A percentile compares a stretch with the other conserved stretches of the same genome.
Conservation (phyloP, 1,284 basidiomycete species). For the Termitomyces sp. region DNA sequence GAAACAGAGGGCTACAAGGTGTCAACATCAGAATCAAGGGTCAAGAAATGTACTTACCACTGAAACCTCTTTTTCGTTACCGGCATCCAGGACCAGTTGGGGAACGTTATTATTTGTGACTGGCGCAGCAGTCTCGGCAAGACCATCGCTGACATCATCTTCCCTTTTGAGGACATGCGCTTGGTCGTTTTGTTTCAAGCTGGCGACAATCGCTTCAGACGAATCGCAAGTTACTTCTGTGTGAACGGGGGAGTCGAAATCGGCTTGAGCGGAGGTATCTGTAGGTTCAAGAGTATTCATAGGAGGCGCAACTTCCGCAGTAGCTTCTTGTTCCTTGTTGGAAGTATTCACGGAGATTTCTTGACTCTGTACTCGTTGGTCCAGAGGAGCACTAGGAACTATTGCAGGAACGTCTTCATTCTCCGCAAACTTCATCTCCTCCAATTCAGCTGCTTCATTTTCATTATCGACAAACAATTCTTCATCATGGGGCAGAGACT, state of each 20-base stretch:
- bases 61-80: conserved; percentile 9
- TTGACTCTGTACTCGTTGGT: neutral
- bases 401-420: conserved; percentile 7
- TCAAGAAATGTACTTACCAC: conserved; percentile 3
- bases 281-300: neutral
- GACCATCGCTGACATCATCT: neutral
- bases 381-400: neutral
- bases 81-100: conserved; percentile 7
- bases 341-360: neutral
- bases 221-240: neutral
- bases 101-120: conserved; percentile 5
- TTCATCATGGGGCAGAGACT: neutral
- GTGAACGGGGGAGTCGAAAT: neutral
- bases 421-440: conserved; percentile 12
- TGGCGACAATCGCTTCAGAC: neutral
- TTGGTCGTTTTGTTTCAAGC: neutral
- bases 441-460: conserved; percentile 7
- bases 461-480: neutral
- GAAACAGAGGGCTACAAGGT: neutral
- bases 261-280: neutral
- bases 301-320: neutral
- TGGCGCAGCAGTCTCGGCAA: neutral
- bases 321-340: neutral
- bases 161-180: neutral
- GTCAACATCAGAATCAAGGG: neutral